Conservation (phyloP, 306 rosid species). For the Carpinus viminea region DNA sequence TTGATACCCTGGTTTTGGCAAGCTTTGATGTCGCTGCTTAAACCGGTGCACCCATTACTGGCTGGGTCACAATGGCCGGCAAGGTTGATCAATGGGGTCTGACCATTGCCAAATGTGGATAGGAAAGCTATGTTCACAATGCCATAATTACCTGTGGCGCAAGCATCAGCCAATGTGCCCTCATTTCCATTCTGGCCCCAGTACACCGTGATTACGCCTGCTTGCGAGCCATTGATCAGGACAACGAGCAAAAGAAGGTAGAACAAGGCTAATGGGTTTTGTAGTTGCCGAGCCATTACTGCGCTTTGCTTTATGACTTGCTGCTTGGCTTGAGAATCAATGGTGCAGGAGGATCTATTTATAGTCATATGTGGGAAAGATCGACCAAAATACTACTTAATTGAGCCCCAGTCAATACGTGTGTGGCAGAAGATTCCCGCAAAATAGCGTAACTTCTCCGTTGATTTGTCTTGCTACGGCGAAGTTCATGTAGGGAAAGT, state of each 20-base stretch:
- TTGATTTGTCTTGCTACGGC: too few species aligned
- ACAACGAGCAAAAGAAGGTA: background rate
- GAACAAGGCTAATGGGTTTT: background rate
- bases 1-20: slow-evolving; percentile 15
- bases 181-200: slow-evolving; percentile 18
- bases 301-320: background rate
- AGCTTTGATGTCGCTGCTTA: slow-evolving; percentile 17
- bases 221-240: background rate
- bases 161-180: slow-evolving; percentile 11
- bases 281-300: background rate
- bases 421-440: too few species aligned
- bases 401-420: too few species aligned
- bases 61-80: slow-evolving; percentile 16
- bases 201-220: slow-evolving; percentile 10
- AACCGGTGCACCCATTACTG: background rate
- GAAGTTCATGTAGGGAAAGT: too few species aligned
- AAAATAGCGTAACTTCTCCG: too few species aligned
- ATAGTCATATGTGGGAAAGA: too few species aligned
- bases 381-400: too few species aligned
- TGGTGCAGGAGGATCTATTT: background rate
- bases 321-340: background rate
- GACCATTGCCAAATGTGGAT: slow-evolving; percentile 15
- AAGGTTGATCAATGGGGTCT: background rate
- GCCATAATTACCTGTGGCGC: slow-evolving; percentile 10
- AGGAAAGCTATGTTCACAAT: slow-evolving; percentile 19